phyloP scores from a whole-genome alignment of 2,329 filamentous ascomycete genomes.

The Penicillium olsonii region DNA sequence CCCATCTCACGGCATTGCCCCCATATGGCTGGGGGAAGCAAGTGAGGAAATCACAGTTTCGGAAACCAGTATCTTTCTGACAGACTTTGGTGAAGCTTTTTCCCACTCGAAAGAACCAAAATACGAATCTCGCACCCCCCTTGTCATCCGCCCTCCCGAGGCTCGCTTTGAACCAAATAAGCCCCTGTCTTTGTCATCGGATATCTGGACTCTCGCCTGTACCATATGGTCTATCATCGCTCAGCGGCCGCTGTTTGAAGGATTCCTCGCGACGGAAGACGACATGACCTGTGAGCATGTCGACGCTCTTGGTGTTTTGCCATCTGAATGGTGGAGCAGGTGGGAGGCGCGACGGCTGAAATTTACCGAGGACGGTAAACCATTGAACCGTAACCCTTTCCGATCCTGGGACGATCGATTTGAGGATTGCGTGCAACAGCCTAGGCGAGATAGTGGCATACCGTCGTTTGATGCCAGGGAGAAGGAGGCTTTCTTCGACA shows the following conservation, averaged over 20 bases:
- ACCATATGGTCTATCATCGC: slow-evolving; percentile 40
- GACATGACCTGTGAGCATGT: slow-evolving; percentile 31
- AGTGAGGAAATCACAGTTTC: slow-evolving; percentile 22
- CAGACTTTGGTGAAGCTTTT: slow-evolving; percentile 34
- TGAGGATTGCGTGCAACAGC: slow-evolving; percentile 26
- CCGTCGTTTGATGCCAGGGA: slow-evolving; percentile 17
- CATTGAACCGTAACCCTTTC: slow-evolving; percentile 2
- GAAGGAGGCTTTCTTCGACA: slow-evolving; percentile 22
- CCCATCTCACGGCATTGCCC: slow-evolving; percentile 16
- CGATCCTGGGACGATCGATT: slow-evolving; percentile 19
- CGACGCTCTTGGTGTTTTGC: slow-evolving; percentile 29
- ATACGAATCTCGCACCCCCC: slow-evolving; percentile 25
- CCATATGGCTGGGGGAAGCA: slow-evolving; percentile 13
- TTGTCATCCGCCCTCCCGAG: slow-evolving; percentile 31
- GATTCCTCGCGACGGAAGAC: slow-evolving; percentile 23
- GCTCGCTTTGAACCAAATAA: slow-evolving; percentile 32
- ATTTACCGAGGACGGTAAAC: slow-evolving; percentile 23
- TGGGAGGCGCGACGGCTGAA: slow-evolving; percentile 17
- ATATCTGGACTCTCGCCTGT: slow-evolving; percentile 44
- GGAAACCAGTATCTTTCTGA: slow-evolving; percentile 24
- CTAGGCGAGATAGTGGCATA: slow-evolving; percentile 23
- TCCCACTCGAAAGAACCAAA: slow-evolving; percentile 13
- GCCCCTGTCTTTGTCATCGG: slow-evolving; percentile 38
- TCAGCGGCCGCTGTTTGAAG: slow-evolving; percentile 28
- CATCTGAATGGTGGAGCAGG: slow-evolving; percentile 27